phyloP scores from a whole-genome alignment of 1,284 basidiomycete species.

The Melanopsichium pennsylvanicum region DNA sequence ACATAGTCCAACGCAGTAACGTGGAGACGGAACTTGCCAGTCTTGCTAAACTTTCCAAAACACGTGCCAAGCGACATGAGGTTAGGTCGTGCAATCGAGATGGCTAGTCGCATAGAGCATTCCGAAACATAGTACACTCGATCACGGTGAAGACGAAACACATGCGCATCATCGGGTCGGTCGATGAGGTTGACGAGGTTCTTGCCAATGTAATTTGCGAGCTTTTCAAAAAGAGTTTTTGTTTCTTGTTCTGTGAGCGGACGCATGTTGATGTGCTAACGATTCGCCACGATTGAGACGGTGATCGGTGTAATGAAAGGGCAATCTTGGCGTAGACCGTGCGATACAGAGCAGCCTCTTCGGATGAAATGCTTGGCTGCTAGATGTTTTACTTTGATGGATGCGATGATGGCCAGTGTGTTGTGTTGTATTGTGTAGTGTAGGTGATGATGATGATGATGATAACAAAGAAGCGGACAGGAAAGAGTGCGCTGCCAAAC shows the following conservation, averaged over 20 bases:
- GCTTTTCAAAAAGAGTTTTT: slow-evolving; percentile 80
- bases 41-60: slow-evolving; percentile 97
- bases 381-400: background rate
- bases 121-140: slow-evolving; percentile 64
- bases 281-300: no score
- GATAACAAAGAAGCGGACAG: background rate
- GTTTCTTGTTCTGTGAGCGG: slow-evolving; percentile 66
- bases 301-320: no score
- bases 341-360: no score
- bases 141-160: slow-evolving; percentile 66
- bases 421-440: background rate
- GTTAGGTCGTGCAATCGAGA: slow-evolving; percentile 89
- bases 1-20: slow-evolving; percentile 92
- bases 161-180: slow-evolving; percentile 59
- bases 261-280: slow-evolving; percentile 61
- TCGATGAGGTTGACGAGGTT: slow-evolving; percentile 76
- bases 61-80: slow-evolving; percentile 94
- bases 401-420: background rate
- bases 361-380: no score
- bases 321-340: no score
- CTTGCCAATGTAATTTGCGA: slow-evolving; percentile 90
- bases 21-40: slow-evolving; percentile 96
- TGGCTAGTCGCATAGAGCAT: slow-evolving; percentile 82
- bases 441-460: slow-evolving; percentile 34
- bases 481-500: slow-evolving; percentile 1